Base-by-base conservation (phyloP, 768 basidiomycete species). In the Lentinula guzmanii region DNA sequence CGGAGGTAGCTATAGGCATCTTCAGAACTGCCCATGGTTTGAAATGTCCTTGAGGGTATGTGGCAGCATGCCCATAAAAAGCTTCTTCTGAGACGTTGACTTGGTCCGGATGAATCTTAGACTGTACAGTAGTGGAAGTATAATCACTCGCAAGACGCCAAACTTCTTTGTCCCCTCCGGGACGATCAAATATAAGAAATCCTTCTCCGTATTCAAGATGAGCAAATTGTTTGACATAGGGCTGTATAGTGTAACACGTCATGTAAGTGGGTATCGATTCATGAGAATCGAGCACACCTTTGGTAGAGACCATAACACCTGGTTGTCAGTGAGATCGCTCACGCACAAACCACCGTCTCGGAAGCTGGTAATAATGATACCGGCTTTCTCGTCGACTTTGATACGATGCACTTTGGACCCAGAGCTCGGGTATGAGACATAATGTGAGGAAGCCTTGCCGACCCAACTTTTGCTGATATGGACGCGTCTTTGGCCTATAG, bases 191-290 rank as follows among this genome's bases (percentile, higher is more conserved):
- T 52, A 92, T 73, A 52, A 91, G 74, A 67, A 82, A 91, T 8
- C 91, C 91, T 33, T 80, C 73, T 13, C 76, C 84, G 64, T 91
- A 93, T 70, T 93, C 91, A 65, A 83, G 81, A 66, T 92, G 90
- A 0, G 90, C 89, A 52, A 76, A 80, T 8, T 67, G 64, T 37
- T 80, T 79, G 33, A 88, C 82, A 66, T 86, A 78, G 18, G 63
- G 66, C 82, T 86, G 58, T 39, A 58, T 56, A 33, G 65, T 13
- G 5, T 9, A 8, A 52, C 5, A 15, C 13, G 28, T 46, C 24
- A 55, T 37, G 10, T 41, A 6, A 28, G 28, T 43, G 37, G 28
- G 5, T 31, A 7, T 5, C 21, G 24, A 39, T 11, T 18, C 0
- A 21, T 34, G 6, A 13, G 9, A 16, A 43, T 28, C 24, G 60